A percentile compares a stretch with the other conserved stretches of the same genome.
Evolutionary conservation across 371 early-diverging fungal genomes (phyloP).

Genomic region (Mortierella sp.): DNA sequence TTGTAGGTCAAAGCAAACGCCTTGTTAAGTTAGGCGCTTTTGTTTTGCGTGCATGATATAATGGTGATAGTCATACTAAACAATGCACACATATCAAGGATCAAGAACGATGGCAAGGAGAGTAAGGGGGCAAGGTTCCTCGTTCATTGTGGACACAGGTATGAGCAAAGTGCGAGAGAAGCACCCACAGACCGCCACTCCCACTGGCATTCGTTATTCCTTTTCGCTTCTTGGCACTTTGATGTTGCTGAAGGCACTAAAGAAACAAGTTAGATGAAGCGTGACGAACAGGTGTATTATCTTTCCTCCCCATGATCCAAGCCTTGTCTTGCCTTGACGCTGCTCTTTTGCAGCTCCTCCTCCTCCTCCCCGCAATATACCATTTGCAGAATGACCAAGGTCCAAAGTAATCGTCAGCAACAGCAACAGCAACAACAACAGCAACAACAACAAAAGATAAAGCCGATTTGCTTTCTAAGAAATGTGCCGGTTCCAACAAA

Average conservation of each 20-base stretch:
- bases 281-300: neutral
- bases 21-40: neutral
- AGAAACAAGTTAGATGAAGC: neutral
- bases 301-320: neutral
- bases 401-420: neutral
- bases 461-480: conserved; percentile 6
- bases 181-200: neutral
- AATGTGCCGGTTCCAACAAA: neutral
- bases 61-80: conserved; percentile 6
- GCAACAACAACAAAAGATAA: neutral
- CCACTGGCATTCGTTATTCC: neutral
- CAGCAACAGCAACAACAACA: neutral
- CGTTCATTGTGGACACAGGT: too few relatives aligned
- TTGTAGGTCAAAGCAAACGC: conserved; percentile 1
- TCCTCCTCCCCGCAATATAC: neutral
- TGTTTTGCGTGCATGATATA: neutral
- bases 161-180: neutral
- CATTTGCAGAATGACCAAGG: neutral
- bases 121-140: neutral
- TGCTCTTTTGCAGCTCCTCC: neutral
- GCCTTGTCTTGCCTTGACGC: neutral
- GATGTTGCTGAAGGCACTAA: neutral
- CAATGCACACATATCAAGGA: neutral
- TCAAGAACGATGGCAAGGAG: neutral
- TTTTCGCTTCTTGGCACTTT: neutral